phyloP scores from a whole-genome alignment of 257 asterid genomes.

The Solanum clarkiae region DNA sequence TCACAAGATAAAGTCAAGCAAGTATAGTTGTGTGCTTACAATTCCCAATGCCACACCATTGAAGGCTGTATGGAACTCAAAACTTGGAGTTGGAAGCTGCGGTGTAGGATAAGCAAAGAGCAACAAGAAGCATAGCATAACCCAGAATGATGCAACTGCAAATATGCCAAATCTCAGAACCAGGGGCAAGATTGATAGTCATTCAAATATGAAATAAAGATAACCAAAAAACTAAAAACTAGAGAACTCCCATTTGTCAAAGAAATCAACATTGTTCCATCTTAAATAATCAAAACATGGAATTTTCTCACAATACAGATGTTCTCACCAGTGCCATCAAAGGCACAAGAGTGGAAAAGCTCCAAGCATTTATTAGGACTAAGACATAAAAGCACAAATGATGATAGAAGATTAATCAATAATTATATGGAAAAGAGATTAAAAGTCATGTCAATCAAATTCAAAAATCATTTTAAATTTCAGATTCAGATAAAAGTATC shows the following conservation, averaged over 20 bases:
- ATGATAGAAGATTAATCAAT: neutral
- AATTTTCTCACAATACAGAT: neutral
- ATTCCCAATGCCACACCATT: conserved; percentile 86
- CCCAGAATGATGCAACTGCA: conserved; percentile 89
- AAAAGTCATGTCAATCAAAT: neutral
- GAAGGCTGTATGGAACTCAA: conserved; percentile 87
- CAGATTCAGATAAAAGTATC: neutral
- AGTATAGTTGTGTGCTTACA: conserved; percentile 32
- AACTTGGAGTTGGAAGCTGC: conserved; percentile 83
- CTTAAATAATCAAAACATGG: neutral
- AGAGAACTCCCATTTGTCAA: neutral
- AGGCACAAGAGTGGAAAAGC: neutral
- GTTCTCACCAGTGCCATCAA: neutral
- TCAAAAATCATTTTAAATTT: neutral
- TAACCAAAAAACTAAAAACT: neutral
- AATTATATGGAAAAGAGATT: neutral
- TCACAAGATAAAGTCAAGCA: neutral
- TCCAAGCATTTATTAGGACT: neutral
- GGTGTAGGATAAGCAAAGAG: conserved; percentile 99
- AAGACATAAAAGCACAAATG: neutral
- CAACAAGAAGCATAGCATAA: conserved; percentile 65
- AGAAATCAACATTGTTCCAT: neutral
- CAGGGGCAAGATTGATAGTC: neutral
- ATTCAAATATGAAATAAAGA: neutral
- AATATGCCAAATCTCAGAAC: neutral